Conservation (phyloP, 805 yeast genomes). For the Hanseniaspora occidentalis region DNA sequence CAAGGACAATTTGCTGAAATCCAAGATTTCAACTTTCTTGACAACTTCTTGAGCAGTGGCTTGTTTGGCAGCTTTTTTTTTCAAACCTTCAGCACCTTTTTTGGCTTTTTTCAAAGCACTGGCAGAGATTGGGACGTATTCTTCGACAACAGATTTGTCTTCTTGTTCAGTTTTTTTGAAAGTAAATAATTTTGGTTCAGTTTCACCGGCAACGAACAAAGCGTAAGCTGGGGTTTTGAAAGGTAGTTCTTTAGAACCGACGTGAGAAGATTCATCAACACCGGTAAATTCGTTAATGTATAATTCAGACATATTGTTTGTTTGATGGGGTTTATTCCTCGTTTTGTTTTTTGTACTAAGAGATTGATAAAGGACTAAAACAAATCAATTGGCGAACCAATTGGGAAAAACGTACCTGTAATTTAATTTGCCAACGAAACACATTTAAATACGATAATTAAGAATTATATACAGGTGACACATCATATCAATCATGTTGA, state of each 20-base stretch:
- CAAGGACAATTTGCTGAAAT: constrained; percentile 40
- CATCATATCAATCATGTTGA: too few relatives aligned
- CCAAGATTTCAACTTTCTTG: constrained; percentile 65
- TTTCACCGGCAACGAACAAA: constrained; percentile 30
- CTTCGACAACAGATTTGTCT: constrained; percentile 29
- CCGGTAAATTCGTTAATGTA: constrained; percentile 72
- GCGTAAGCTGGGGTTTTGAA: constrained; percentile 81
- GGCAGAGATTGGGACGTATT: constrained; percentile 67
- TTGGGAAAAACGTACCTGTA: too few relatives aligned
- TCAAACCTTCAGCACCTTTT: constrained; percentile 87
- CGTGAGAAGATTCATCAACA: constrained; percentile 40
- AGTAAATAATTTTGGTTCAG: constrained; percentile 38
- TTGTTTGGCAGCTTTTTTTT: constrained; percentile 50
- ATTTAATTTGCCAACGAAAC: too few relatives aligned
- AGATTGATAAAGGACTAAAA: too few relatives aligned
- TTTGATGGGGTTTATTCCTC: background rate
- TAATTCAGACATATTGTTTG: constrained; percentile 23
- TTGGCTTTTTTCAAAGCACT: constrained; percentile 92
- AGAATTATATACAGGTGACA: too few relatives aligned
- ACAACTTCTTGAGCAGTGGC: constrained; percentile 40
- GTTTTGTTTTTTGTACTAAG: background rate
- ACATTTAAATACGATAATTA: too few relatives aligned
- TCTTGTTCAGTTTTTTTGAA: constrained; percentile 46
- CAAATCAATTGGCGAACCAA: too few relatives aligned
- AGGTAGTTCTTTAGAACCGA: constrained; percentile 60